Conservation (phyloP, 2,329 filamentous ascomycete species). For the Mycosphaerella sp. region DNA sequence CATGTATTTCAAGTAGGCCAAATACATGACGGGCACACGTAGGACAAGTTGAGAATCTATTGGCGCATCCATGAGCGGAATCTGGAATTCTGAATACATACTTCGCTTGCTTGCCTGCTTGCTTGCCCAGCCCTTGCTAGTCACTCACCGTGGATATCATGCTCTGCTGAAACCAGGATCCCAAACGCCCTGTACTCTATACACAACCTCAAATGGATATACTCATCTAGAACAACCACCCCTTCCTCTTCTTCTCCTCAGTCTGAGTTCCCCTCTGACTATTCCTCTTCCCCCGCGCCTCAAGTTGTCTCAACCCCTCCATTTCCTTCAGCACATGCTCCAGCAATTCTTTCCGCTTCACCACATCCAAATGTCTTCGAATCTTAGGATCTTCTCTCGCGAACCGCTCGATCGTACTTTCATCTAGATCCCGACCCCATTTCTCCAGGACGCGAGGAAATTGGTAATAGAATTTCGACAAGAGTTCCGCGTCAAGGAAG, state of each 20-base stretch:
- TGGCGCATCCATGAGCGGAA: background rate
- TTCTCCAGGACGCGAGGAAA: slow-evolving; percentile 90
- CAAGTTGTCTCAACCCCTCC: slow-evolving; percentile 78
- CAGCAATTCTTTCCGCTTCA: slow-evolving; percentile 82
- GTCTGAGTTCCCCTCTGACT: slow-evolving; percentile 35
- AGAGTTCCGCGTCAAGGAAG: slow-evolving; percentile 92
- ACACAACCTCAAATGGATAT: background rate
- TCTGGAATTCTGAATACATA: background rate
- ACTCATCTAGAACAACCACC: slow-evolving; percentile 31
- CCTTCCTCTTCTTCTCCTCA: slow-evolving; percentile 29
- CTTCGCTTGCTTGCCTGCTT: background rate
- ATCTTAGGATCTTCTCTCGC: slow-evolving; percentile 91
- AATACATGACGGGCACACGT: background rate
- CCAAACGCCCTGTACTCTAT: slow-evolving; percentile 7
- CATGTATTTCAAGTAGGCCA: too few species aligned
- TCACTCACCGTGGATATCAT: background rate
- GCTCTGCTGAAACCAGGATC: background rate
- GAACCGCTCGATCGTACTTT: slow-evolving; percentile 79
- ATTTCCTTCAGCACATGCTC: slow-evolving; percentile 95
- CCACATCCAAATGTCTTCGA: slow-evolving; percentile 81
- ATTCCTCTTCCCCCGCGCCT: slow-evolving; percentile 62
- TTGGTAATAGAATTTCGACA: slow-evolving; percentile 94
- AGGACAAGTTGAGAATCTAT: background rate
- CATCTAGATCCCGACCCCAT: slow-evolving; percentile 63
- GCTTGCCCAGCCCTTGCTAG: too few species aligned